Percentiles rank a stretch among this genome's conserved stretches.
These are phyloP conservation scores for Saccharomycopsis selenospora DNA, from an alignment of 805 yeast species.

Conservation along the genomic window DNA sequence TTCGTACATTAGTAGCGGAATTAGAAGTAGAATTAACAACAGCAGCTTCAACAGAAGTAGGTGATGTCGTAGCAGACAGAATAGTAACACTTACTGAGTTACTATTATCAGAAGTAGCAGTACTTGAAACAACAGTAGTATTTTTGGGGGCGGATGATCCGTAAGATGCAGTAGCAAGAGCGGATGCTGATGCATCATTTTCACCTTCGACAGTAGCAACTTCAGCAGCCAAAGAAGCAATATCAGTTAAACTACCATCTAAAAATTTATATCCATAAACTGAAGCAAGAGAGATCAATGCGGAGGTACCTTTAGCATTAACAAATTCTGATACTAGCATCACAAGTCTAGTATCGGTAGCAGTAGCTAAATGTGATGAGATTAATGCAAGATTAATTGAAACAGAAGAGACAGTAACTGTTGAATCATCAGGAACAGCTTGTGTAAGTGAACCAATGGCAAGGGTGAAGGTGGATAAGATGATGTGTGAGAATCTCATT, in stretches of 20 bases:
- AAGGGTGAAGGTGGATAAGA: no score
- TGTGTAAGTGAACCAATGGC: no score
- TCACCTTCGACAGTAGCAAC: conserved; percentile 18
- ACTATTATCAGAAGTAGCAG: not conserved
- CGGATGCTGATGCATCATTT: conserved; percentile 4
- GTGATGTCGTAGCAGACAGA: not conserved
- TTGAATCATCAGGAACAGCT: not conserved
- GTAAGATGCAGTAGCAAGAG: conserved; percentile 1
- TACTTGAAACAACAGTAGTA: not conserved
- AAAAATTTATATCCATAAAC: conserved; percentile 19
- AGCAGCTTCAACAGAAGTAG: not conserved
- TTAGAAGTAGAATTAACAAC: not conserved
- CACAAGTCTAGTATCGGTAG: conserved; percentile 16
- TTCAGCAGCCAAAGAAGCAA: conserved; percentile 14
- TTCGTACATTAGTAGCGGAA: not conserved
- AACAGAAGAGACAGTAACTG: conserved; percentile 5
- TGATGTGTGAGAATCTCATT: no score
- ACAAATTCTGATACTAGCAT: conserved; percentile 18
- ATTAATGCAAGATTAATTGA: conserved; percentile 17
- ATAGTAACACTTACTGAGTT: not conserved
- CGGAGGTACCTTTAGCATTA: conserved; percentile 21
- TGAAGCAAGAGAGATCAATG: conserved; percentile 20
- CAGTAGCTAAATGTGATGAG: conserved; percentile 10
- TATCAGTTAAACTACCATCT: conserved; percentile 17
- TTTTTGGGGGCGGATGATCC: not conserved